Conservation (phyloP, 1,284 basidiomycete species). For the Cryptococcus jaspeensis region DNA sequence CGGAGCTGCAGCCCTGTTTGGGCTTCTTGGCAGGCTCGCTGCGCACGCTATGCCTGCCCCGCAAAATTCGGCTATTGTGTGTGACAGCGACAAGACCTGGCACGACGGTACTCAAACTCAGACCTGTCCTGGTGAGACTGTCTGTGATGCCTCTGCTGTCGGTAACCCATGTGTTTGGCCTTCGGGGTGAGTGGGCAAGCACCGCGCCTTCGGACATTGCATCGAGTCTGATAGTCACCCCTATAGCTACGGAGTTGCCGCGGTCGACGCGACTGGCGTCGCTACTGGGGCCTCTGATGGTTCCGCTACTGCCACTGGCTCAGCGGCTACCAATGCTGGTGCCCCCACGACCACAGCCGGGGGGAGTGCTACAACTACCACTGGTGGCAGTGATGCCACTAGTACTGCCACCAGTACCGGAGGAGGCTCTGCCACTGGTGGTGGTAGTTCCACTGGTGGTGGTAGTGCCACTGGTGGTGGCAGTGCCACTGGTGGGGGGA, state of each 20-base stretch:
- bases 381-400: background rate
- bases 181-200: conserved; percentile 3
- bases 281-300: background rate
- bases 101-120: conserved; percentile 2
- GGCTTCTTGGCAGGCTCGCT: background rate
- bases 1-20: background rate
- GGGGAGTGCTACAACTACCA: background rate
- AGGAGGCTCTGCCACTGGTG: background rate
- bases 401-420: background rate
- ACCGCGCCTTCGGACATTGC: too few relatives aligned
- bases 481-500: too few relatives aligned
- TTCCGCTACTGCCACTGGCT: background rate
- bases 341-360: background rate
- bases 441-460: too few relatives aligned
- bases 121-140: conserved; percentile 10
- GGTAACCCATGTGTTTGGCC: conserved; percentile 18
- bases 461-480: too few relatives aligned
- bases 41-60: conserved; percentile 1
- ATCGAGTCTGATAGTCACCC: too few relatives aligned
- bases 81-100: conserved; percentile 5
- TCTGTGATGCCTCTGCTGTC: conserved; percentile 6
- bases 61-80: conserved; percentile 3
- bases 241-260: background rate
- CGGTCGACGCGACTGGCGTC: background rate
- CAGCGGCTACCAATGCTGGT: background rate